phyloP scores from a whole-genome alignment of 495 filamentous ascomycete species.

The Tricharina praecox region DNA sequence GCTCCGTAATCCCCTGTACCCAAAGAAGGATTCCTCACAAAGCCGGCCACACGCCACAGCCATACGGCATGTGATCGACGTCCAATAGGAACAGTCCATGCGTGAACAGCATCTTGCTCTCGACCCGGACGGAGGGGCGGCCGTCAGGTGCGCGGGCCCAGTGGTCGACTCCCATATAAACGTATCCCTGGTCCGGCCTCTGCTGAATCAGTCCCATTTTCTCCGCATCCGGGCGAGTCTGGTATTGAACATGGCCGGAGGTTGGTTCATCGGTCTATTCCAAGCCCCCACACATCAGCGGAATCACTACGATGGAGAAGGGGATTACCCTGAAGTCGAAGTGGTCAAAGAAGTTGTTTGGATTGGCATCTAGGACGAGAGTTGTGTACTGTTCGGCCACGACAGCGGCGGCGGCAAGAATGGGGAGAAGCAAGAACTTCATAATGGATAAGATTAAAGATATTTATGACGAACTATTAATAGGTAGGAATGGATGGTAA shows the following conservation, averaged over 20 bases:
- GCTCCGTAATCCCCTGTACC: no score
- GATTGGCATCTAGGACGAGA: no score
- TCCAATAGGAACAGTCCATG: conserved; percentile 58
- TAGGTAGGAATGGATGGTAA: no score
- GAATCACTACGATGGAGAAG: background rate
- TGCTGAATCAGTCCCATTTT: conserved; percentile 41
- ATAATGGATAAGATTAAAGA: no score
- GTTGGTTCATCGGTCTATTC: no score
- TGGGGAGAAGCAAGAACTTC: no score
- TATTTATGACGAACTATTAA: no score
- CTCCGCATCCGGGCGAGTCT: conserved; percentile 38
- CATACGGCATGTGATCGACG: conserved; percentile 57
- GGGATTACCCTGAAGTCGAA: conserved; percentile 35
- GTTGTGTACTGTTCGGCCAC: no score
- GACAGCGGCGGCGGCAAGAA: no score
- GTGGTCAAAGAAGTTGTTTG: conserved; percentile 38
- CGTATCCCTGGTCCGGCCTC: conserved; percentile 32
- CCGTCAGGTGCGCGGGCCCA: conserved; percentile 31
- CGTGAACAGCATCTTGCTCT: conserved; percentile 49
- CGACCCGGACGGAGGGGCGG: conserved; percentile 50
- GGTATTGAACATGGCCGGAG: conserved; percentile 51
- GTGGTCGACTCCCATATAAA: conserved; percentile 41
- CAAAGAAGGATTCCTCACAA: no score
- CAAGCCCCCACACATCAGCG: conserved; percentile 14
- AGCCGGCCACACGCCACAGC: conserved; percentile 62